These are phyloP conservation scores for Santalum album DNA, from an alignment of 164 flowering plant genomes.

Conservation along the genomic window DNA sequence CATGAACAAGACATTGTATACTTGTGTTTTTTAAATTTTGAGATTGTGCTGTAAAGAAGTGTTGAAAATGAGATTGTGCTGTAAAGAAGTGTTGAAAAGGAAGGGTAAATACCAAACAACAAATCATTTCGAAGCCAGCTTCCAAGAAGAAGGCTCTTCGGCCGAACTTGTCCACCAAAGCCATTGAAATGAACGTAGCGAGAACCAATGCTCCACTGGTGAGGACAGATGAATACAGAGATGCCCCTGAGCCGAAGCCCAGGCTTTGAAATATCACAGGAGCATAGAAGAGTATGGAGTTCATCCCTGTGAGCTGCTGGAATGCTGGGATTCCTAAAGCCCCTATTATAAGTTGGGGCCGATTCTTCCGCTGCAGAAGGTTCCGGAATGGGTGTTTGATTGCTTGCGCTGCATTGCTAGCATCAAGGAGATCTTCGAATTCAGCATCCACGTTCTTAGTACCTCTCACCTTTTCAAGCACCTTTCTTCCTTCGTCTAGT, in stretches of 20 bases:
- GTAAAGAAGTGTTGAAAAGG: not conserved
- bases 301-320: conserved; percentile 87
- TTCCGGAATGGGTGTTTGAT: conserved; percentile 71
- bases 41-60: too few relatives aligned
- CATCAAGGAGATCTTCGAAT: conserved; percentile 64
- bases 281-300: conserved; percentile 86
- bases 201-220: conserved; percentile 54
- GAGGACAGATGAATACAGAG: conserved; percentile 64
- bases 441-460: conserved; percentile 72
- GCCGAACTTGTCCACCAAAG: conserved; percentile 64
- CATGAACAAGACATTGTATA: too few relatives aligned
- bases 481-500: conserved; percentile 44
- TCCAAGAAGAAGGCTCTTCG: conserved; percentile 74
- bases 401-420: conserved; percentile 60
- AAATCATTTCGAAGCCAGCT: conserved; percentile 76
- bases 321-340: conserved; percentile 81
- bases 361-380: conserved; percentile 47
- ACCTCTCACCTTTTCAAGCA: conserved; percentile 68
- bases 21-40: too few relatives aligned
- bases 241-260: conserved; percentile 58
- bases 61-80: too few relatives aligned
- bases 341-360: conserved; percentile 76
- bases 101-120: conserved; percentile 43
- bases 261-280: conserved; percentile 84
- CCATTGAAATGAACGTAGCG: conserved; percentile 72